Percentiles rank a stretch among this genome's conserved stretches.
phyloP scores from a whole-genome alignment of 257 asterid genomes.

The Solanum habrochaites region DNA sequence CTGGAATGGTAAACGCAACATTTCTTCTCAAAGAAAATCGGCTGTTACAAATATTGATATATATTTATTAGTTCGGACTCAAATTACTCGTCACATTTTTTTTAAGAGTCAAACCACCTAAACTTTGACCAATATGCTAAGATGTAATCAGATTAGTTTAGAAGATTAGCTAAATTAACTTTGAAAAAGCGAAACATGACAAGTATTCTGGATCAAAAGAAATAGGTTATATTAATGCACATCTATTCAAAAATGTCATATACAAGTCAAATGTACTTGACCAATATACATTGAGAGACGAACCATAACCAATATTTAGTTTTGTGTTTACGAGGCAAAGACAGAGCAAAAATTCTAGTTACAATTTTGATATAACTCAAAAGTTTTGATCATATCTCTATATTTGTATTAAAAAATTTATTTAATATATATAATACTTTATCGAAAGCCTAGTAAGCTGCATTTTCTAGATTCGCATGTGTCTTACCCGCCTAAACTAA shows the following conservation, averaged over 20 bases:
- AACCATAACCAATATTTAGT: neutral
- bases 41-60: neutral
- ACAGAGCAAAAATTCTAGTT: neutral
- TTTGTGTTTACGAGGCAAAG: neutral
- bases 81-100: neutral
- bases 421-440: neutral
- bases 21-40: neutral
- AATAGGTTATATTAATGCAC: neutral
- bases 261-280: neutral
- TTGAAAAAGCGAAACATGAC: neutral
- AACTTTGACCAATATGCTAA: neutral
- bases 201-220: neutral
- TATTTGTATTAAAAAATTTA: neutral
- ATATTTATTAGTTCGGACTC: neutral
- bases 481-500: neutral
- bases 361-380: neutral
- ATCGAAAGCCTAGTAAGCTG: neutral
- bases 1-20: neutral
- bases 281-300: neutral
- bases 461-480: neutral
- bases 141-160: neutral
- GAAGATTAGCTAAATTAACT: neutral
- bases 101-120: neutral
- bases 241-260: neutral
- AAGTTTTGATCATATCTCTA: neutral